A percentile compares a stretch with the other conserved stretches of the same genome.
These are phyloP conservation scores for Coprinopsis sp. DNA, from an alignment of 768 basidiomycete species.

Conservation along the genomic window DNA sequence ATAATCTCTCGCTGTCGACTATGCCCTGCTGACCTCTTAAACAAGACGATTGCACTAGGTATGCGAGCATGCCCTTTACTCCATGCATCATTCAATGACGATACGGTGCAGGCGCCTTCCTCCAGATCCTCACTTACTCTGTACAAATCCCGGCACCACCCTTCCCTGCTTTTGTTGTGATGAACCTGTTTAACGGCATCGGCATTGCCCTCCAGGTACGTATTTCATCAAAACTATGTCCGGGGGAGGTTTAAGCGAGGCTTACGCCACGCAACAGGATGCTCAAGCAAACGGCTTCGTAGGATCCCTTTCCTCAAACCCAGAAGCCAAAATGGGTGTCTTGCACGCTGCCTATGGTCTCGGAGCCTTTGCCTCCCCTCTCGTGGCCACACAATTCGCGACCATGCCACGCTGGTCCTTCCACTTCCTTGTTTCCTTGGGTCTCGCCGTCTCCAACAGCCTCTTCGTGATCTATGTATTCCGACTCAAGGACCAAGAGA, in stretches of 20 bases:
- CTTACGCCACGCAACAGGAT: constrained; percentile 35
- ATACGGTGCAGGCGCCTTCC: no score
- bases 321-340: constrained; percentile 64
- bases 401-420: constrained; percentile 65
- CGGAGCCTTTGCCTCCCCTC: constrained; percentile 65
- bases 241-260: no score
- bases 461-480: constrained; percentile 53
- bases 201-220: constrained; percentile 43
- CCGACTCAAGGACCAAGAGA: constrained; percentile 63
- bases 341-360: constrained; percentile 65
- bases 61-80: no score
- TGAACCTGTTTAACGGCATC: constrained; percentile 39
- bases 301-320: constrained; percentile 51
- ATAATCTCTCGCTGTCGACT: no score
- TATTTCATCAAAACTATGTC: no score
- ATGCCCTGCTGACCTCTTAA: background rate
- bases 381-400: constrained; percentile 79
- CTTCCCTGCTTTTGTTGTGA: constrained; percentile 58
- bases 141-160: constrained; percentile 54
- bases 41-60: constrained; percentile 12
- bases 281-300: constrained; percentile 73
- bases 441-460: constrained; percentile 56
- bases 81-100: no score
- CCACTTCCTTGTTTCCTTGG: constrained; percentile 70
- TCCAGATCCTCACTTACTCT: constrained; percentile 49